phyloP scores from a whole-genome alignment of 2,329 filamentous ascomycete genomes.

The Periconia macrospinosa region DNA sequence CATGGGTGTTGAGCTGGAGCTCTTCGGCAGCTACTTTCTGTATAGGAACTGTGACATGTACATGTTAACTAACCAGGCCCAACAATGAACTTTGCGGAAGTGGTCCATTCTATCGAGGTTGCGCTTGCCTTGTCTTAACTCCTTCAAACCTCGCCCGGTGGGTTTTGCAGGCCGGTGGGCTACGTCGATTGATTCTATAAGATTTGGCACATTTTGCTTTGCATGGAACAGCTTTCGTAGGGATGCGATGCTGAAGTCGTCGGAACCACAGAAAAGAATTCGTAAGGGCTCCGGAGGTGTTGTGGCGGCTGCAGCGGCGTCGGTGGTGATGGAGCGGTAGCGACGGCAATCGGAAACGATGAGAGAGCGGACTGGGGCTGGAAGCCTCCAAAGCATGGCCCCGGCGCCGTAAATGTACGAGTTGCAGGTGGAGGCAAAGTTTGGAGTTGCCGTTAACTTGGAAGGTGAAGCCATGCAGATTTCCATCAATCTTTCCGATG shows the following conservation, averaged over 20 bases:
- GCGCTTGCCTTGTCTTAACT: slow-evolving; percentile 63
- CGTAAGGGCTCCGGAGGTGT: slow-evolving; percentile 61
- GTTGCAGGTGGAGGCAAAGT: neutral
- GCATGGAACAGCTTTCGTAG: slow-evolving; percentile 70
- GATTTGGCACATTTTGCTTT: slow-evolving; percentile 40
- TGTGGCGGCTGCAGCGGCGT: neutral
- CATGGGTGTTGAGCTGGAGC: slow-evolving; percentile 69
- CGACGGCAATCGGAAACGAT: slow-evolving; percentile 6
- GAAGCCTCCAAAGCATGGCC: slow-evolving; percentile 27
- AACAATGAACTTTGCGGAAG: neutral
- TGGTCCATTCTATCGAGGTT: neutral
- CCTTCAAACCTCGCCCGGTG: slow-evolving; percentile 74
- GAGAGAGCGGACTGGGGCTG: slow-evolving; percentile 23
- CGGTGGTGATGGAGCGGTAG: slow-evolving; percentile 12
- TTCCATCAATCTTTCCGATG: neutral
- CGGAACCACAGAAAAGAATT: slow-evolving; percentile 93
- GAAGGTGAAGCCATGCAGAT: too few relatives aligned
- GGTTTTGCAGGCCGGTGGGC: slow-evolving; percentile 78
- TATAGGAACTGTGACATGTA: slow-evolving; percentile 68
- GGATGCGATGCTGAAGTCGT: slow-evolving; percentile 82
- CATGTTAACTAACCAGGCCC: neutral
- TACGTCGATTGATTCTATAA: slow-evolving; percentile 74
- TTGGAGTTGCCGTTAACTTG: neutral
- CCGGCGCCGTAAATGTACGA: neutral
- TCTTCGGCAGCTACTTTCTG: slow-evolving; percentile 61